Evolutionary conservation across 352 stramenopile genomes (phyloP), one percentile per base, ranked within the genome.

Genomic region (Pythium insidiosum): DNA sequence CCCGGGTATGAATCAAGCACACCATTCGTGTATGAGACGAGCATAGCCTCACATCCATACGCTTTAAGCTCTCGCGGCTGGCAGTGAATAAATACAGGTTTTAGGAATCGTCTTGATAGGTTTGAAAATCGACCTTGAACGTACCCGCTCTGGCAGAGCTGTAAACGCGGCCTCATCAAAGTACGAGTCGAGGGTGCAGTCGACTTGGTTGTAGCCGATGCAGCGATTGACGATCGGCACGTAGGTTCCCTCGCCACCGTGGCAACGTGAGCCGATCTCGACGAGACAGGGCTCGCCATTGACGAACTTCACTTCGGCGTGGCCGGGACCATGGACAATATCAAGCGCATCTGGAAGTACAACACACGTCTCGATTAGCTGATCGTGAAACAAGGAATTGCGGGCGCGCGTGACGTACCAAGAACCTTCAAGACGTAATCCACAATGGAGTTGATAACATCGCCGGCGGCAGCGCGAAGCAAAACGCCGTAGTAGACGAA

Each of bases 401-500:
- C 39, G 23, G 15, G n/a, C 16, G 10, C n/a, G n/a, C 13, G 31
- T 24, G 4, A 43, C 38, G 29, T 41, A 47, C 41, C 41, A 18
- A 91, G 56, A 9, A 91, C 78, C 38, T 80, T 53, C 3, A 88
- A 42, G 18, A 88, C 68, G 47, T 91, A 91, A 28, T 82, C 57
- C 16, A 65, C 60, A 28, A 73, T 63, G 16, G 68, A 58, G 1
- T 65, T 68, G 42, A 88, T 49, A 15, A 80, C 42, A 5, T 64
- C 61, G 2, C 61, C 73, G 0, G 66, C 58, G 5, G 74, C 68
- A 0, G 72, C 58, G 22, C 78, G 77, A 34, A 94, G 53, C 16
- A 82, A 29, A 2, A 88, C 96, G 30, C 81, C 85, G 63, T 86
- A 97, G 67, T 98, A 98, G 7, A 98, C 94, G 64, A 98, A 98